A percentile compares a stretch with the other conserved stretches of the same genome.
These are phyloP conservation scores for Vitis labrusca DNA, from an alignment of 164 flowering plant genomes.

Conservation along the genomic window DNA sequence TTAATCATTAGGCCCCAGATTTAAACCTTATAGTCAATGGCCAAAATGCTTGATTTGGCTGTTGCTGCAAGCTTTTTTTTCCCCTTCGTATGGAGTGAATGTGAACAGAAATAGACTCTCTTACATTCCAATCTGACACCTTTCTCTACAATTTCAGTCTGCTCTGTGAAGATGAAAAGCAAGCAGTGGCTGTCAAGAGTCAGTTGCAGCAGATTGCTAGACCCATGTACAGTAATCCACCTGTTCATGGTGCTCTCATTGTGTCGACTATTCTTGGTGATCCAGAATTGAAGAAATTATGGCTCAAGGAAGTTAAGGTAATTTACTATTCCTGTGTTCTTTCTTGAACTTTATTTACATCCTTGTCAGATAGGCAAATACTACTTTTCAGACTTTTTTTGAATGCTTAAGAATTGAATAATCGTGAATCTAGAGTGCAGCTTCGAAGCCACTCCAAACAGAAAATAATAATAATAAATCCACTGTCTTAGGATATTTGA, in stretches of 20 bases:
- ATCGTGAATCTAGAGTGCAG: too few species aligned
- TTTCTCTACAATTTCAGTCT: constrained; percentile 46
- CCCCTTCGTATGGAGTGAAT: neutral
- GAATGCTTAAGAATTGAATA: too few species aligned
- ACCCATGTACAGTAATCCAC: constrained; percentile 98
- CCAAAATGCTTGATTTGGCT: too few species aligned
- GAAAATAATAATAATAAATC: too few species aligned
- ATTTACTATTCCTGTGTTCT: neutral
- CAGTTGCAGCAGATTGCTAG: constrained; percentile 95
- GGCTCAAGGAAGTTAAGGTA: constrained; percentile 98
- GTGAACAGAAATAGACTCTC: neutral
- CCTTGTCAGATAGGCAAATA: too few species aligned
- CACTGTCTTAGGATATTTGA: too few species aligned
- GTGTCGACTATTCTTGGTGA: constrained; percentile 82
- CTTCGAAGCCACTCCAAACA: too few species aligned
- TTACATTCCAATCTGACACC: neutral
- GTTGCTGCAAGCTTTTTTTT: neutral
- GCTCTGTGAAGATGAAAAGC: constrained; percentile 88
- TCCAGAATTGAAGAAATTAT: constrained; percentile 75
- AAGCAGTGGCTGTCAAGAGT: constrained; percentile 89
- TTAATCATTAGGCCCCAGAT: too few species aligned
- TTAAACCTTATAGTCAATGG: too few species aligned
- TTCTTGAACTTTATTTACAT: too few species aligned
- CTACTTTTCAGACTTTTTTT: too few species aligned
- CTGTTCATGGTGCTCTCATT: constrained; percentile 88